Base-by-base conservation (phyloP, 1,284 basidiomycete species). In the Microbotryum violaceum region DNA sequence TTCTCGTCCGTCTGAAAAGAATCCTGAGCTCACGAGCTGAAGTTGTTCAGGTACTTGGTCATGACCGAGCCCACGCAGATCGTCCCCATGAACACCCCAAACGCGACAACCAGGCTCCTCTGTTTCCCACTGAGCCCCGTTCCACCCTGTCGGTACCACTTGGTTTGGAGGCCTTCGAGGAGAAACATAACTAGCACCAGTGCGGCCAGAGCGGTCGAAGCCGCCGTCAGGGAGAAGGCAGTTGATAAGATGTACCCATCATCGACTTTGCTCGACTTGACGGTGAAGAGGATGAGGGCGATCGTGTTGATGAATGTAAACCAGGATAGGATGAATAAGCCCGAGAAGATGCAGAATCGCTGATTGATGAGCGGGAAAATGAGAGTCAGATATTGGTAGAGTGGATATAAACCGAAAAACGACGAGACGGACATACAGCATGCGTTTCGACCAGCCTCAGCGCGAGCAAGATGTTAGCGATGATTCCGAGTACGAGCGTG, bases 391-490 rank as follows among this genome's bases (percentile, higher is more conserved):
- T 6, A 49, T 14, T 18, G 20, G 6, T 27, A 4, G 9, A 25
- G n/a, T 10, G 53, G 1, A 14, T 23, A 46, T 54, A 16, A 18
- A 21, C 0, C n/a, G 8, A 29, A 45, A 23, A 21, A 6, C 16
- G 9, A 25, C 16, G 7, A 54, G 52, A 6, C 18, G 25, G 7
- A 27, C 56, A 6, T 8, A 60, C 62, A 3, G 53, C 85, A 85
- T 88, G 69, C 87, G 87, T 45, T 20, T 65, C 89, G 64, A 88
- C 73, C 70, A 91, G 89, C 23, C 89, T 80, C 25, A 80, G 61
- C 23, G 90, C 77, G 31, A 91, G 78, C 60, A 82, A 83, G 20
- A 81, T 59, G 67, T 88, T 90, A 4, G 89, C 88, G 6, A 86
- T 67, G 8, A 87, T 73, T 0, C 82, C 88, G 56, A 82, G 85